A percentile compares a stretch with the other conserved stretches of the same genome.
These are phyloP conservation scores for Tuber borchii DNA, from an alignment of 495 filamentous ascomycete species.

Conservation along the genomic window DNA sequence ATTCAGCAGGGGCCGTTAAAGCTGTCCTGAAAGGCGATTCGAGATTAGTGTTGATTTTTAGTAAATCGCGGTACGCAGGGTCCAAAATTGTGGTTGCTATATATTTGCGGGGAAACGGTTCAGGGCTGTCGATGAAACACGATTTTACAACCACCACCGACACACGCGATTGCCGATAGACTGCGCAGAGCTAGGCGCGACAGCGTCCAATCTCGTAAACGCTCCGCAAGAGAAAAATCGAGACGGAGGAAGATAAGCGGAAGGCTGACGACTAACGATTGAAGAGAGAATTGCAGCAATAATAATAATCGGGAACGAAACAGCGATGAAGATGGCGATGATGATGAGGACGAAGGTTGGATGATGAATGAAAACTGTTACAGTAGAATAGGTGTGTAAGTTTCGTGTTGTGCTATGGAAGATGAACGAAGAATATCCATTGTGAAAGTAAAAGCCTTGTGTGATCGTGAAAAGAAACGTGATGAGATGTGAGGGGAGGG, in stretches of 20 bases:
- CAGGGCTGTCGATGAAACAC: slow-evolving; percentile 18
- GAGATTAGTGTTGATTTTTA: slow-evolving; percentile 5
- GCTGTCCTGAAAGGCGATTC: slow-evolving; percentile 11
- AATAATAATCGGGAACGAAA: slow-evolving; percentile 17
- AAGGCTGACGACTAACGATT: slow-evolving; percentile 4
- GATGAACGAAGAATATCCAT: slow-evolving; percentile 12
- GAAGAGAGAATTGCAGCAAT: slow-evolving; percentile 23
- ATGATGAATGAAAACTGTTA: slow-evolving; percentile 8
- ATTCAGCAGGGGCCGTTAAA: slow-evolving; percentile 43
- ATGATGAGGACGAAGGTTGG: background rate
- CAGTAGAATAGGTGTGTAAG: background rate
- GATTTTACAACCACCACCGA: slow-evolving; percentile 25
- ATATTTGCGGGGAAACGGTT: slow-evolving; percentile 18
- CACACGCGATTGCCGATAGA: slow-evolving; percentile 15
- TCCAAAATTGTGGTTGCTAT: slow-evolving; percentile 11
- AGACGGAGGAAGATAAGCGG: background rate
- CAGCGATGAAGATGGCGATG: slow-evolving; percentile 7
- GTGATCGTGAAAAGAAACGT: slow-evolving; percentile 24
- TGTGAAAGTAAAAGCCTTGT: slow-evolving; percentile 9
- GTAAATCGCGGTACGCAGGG: slow-evolving; percentile 20
- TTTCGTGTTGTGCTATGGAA: background rate
- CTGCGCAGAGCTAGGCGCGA: slow-evolving; percentile 28
- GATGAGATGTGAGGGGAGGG: slow-evolving; percentile 14
- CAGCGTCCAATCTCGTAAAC: slow-evolving; percentile 25
- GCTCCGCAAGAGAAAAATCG: slow-evolving; percentile 15